A percentile compares a stretch with the other conserved stretches of the same genome.
These are phyloP conservation scores for Gnetum montanum DNA, from an alignment of 75 land plant species.

Conservation along the genomic window DNA sequence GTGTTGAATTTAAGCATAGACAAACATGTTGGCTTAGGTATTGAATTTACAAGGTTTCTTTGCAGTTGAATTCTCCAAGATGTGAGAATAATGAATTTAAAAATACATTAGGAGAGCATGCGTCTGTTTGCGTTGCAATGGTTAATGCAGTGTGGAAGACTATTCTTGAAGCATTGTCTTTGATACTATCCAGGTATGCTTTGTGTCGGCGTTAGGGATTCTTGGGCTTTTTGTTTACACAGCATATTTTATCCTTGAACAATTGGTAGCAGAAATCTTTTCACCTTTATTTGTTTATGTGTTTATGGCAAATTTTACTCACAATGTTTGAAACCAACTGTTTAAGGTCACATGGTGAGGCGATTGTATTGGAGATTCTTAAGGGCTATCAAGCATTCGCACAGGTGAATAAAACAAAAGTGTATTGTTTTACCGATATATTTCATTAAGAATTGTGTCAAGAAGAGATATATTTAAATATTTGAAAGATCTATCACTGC, in stretches of 20 bases:
- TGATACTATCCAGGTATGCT: slow-evolving; percentile 72
- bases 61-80: slow-evolving; percentile 77
- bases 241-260: neutral
- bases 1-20: slow-evolving; percentile 1
- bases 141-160: slow-evolving; percentile 87
- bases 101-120: slow-evolving; percentile 29
- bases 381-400: slow-evolving; percentile 99
- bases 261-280: neutral
- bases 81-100: slow-evolving; percentile 25
- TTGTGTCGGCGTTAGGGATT: neutral
- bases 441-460: no score
- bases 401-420: slow-evolving; percentile 50
- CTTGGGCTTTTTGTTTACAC: neutral
- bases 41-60: neutral
- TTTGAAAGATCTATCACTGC: slow-evolving; percentile 8
- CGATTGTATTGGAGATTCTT: slow-evolving; percentile 78
- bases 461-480: neutral
- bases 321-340: no score
- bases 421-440: neutral
- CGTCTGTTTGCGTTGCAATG: slow-evolving; percentile 65
- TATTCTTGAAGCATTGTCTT: slow-evolving; percentile 78
- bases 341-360: slow-evolving; percentile 93
- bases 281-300: neutral
- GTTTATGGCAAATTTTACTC: slow-evolving; percentile 8
- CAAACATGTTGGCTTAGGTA: no score